Evolutionary conservation across 371 early-diverging fungal species (phyloP).

Genomic region (Saksenaea vasiformis): DNA sequence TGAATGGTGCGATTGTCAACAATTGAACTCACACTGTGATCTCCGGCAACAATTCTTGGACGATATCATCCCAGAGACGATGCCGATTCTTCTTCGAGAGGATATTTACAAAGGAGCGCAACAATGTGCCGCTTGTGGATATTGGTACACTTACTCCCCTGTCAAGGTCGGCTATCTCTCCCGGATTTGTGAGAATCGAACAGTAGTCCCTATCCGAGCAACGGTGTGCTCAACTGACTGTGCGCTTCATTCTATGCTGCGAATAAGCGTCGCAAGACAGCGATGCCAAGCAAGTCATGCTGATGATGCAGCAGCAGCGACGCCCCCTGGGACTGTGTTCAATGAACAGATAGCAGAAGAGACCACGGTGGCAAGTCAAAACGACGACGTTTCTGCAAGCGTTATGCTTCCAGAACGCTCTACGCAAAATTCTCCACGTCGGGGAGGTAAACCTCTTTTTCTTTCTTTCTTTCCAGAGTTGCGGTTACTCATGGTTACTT

Average conservation of each 20-base stretch:
- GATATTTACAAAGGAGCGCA: slow-evolving; percentile 9
- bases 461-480: too few species aligned
- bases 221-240: slow-evolving; percentile 34
- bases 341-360: not conserved
- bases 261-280: slow-evolving; percentile 12
- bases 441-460: too few species aligned
- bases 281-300: slow-evolving; percentile 19
- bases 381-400: too few species aligned
- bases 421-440: not conserved
- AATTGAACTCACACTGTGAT: slow-evolving; percentile 7
- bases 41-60: slow-evolving; percentile 6
- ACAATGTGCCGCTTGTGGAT: slow-evolving; percentile 38
- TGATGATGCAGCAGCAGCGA: not conserved
- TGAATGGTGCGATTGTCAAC: not conserved
- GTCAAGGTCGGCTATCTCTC: slow-evolving; percentile 33
- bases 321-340: not conserved
- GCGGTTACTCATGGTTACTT: too few species aligned
- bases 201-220: slow-evolving; percentile 33
- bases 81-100: slow-evolving; percentile 8
- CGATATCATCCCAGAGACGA: not conserved
- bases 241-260: slow-evolving; percentile 13
- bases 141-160: slow-evolving; percentile 27
- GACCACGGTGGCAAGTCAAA: too few species aligned
- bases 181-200: slow-evolving; percentile 27
- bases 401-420: too few species aligned